Evolutionary conservation across 257 asterid genomes (phyloP).

Genomic region (Fraxinus quadrangulata): DNA sequence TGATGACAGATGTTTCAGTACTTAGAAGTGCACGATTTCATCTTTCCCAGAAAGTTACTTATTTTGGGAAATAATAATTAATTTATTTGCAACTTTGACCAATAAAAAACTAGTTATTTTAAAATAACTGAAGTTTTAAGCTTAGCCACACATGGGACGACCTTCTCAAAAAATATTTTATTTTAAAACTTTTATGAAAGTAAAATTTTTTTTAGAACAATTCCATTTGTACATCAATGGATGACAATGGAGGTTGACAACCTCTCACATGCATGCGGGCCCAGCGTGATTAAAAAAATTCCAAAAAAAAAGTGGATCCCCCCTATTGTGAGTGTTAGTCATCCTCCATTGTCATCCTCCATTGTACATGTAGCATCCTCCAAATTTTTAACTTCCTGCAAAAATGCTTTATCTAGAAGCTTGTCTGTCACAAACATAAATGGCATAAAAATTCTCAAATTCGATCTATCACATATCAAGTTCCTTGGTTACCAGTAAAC

Average conservation of each 20-base stretch:
- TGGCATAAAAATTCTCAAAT: not conserved
- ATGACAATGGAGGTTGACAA: no score
- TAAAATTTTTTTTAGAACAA: no score
- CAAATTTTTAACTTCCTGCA: not conserved
- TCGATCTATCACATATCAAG: not conserved
- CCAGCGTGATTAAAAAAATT: no score
- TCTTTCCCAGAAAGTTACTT: not conserved
- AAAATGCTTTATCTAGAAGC: not conserved
- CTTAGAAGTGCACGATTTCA: not conserved
- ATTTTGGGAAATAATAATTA: not conserved
- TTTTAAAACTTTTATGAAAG: not conserved
- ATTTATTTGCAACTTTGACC: not conserved
- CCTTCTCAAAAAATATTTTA: not conserved
- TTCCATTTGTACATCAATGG: no score
- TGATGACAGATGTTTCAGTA: not conserved
- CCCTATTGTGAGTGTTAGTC: no score
- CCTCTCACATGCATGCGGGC: no score
- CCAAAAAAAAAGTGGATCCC: no score
- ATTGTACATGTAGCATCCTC: no score
- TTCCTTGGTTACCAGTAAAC: not conserved
- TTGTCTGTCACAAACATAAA: not conserved
- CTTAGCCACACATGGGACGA: not conserved
- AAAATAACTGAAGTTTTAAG: not conserved
- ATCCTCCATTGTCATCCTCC: no score
- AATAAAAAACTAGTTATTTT: not conserved